These are phyloP conservation scores for Breynia disticha DNA, from an alignment of 441 rosid genomes.

Conservation along the genomic window DNA sequence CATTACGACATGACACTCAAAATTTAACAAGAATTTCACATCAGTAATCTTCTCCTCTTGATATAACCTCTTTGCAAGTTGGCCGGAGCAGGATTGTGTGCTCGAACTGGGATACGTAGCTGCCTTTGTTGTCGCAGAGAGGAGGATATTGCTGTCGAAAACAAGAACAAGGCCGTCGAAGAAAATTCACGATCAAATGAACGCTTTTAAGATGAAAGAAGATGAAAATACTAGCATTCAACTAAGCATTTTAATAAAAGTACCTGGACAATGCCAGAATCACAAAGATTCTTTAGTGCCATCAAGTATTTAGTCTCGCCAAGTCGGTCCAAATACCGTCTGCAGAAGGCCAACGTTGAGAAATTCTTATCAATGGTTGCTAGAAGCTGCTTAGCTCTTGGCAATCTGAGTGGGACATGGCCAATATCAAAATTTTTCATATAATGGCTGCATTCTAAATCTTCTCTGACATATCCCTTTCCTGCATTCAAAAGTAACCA, in stretches of 20 bases:
- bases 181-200: too few species aligned
- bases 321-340: conserved; percentile 77
- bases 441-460: conserved; percentile 92
- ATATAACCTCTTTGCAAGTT: conserved; percentile 92
- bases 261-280: conserved; percentile 90
- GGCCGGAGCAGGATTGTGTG: conserved; percentile 92
- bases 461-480: conserved; percentile 87
- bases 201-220: too few species aligned
- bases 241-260: too few species aligned
- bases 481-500: conserved; percentile 33
- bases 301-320: conserved; percentile 84
- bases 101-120: conserved; percentile 90
- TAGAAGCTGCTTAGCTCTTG: conserved; percentile 92
- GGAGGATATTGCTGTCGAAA: conserved; percentile 80
- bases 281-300: conserved; percentile 83
- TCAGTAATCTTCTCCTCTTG: conserved; percentile 79
- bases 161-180: neutral
- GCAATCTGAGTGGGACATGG: conserved; percentile 71
- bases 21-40: neutral
- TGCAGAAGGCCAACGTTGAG: conserved; percentile 86
- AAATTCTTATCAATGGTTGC: conserved; percentile 89
- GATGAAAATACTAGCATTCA: too few species aligned
- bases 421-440: conserved; percentile 85
- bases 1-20: too few species aligned
- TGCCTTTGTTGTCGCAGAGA: conserved; percentile 76